These are phyloP conservation scores for Pseudomonodictys pantanalensis DNA, from an alignment of 495 filamentous ascomycete species.

Conservation along the genomic window DNA sequence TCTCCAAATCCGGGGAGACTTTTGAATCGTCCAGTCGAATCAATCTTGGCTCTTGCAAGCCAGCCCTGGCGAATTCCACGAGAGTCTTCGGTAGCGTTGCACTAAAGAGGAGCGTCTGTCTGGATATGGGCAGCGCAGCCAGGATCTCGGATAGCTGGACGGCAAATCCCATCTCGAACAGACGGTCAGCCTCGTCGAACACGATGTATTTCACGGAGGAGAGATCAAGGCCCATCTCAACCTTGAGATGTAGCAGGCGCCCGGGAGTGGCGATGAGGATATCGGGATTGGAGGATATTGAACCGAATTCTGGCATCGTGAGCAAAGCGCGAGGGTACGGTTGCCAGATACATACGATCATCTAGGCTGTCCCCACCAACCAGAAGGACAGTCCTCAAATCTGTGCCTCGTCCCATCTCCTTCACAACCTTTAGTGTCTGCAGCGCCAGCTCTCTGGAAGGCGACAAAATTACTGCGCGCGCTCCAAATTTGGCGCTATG, in stretches of 20 bases:
- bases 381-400: constrained; percentile 80
- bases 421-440: constrained; percentile 96
- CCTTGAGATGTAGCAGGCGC: constrained; percentile 90
- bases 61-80: constrained; percentile 92
- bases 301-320: constrained; percentile 60
- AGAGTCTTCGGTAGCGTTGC: constrained; percentile 90
- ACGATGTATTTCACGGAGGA: constrained; percentile 86
- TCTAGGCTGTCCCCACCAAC: constrained; percentile 95
- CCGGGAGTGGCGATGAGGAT: constrained; percentile 95
- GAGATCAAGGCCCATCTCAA: constrained; percentile 88
- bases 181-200: constrained; percentile 92
- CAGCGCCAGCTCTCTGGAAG: constrained; percentile 86
- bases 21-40: constrained; percentile 94
- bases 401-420: constrained; percentile 85
- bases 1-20: constrained; percentile 88
- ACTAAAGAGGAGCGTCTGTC: constrained; percentile 92
- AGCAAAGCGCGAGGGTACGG: background rate
- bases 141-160: constrained; percentile 91
- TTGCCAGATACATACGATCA: constrained; percentile 52
- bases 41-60: constrained; percentile 81
- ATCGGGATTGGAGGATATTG: constrained; percentile 92
- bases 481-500: constrained; percentile 84
- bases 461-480: constrained; percentile 81
- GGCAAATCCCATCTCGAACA: constrained; percentile 98
- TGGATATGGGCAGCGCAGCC: constrained; percentile 73